Conservation (phyloP, 164 flowering plant species). For the Vitis rotundifolia region DNA sequence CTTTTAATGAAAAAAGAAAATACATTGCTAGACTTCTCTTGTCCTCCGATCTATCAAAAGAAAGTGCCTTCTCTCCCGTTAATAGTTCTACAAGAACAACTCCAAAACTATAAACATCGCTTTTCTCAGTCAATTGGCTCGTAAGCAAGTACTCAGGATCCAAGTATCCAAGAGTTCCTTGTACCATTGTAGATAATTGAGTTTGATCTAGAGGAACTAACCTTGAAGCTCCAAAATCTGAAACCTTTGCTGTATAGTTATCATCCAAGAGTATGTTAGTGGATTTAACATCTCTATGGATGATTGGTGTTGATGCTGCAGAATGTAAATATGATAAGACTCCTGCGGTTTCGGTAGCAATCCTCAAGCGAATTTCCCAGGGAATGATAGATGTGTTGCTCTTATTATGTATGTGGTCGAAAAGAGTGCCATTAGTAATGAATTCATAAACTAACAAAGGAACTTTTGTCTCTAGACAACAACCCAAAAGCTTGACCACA, state of each 20-base stretch:
- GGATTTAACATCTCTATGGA: slow-evolving; percentile 47
- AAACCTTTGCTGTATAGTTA: slow-evolving; percentile 35
- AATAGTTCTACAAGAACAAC: slow-evolving; percentile 43
- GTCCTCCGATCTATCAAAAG: slow-evolving; percentile 14
- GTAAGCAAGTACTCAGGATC: slow-evolving; percentile 47
- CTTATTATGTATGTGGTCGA: slow-evolving; percentile 32
- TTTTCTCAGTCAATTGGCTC: slow-evolving; percentile 39
- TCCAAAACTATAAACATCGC: slow-evolving; percentile 50
- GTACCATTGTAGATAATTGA: slow-evolving; percentile 33
- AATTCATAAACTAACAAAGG: slow-evolving; percentile 51
- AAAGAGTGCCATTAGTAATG: slow-evolving; percentile 46
- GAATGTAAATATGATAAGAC: slow-evolving; percentile 49
- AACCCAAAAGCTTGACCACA: slow-evolving; percentile 45
- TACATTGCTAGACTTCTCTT: slow-evolving; percentile 27
- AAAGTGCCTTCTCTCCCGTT: slow-evolving; percentile 28
- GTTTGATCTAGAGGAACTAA: slow-evolving; percentile 39
- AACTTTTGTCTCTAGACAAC: slow-evolving; percentile 47
- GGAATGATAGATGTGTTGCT: slow-evolving; percentile 2
- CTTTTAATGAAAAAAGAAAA: slow-evolving; percentile 26
- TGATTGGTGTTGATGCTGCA: slow-evolving; percentile 38
- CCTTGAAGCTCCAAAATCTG: slow-evolving; percentile 50
- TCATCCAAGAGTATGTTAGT: slow-evolving; percentile 48
- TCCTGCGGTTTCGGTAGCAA: slow-evolving; percentile 46
- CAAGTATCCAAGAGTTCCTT: slow-evolving; percentile 45
- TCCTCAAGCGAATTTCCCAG: slow-evolving; percentile 40